Conservation (phyloP, 441 rosid species). For the Sinapis alba region DNA sequence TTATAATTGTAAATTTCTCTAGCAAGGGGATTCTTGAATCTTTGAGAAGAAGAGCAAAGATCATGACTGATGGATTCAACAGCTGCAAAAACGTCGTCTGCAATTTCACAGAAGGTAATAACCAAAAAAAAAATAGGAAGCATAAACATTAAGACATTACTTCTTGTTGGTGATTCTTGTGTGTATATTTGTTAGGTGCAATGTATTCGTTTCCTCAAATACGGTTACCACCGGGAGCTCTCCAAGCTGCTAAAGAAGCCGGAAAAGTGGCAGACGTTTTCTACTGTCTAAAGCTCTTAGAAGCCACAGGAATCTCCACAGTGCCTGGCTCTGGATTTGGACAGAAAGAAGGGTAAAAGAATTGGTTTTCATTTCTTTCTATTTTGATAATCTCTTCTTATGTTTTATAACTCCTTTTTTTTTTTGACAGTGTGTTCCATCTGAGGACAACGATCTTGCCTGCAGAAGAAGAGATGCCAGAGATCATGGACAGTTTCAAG, state of each 20-base stretch:
- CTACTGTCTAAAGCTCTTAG: conserved; percentile 95
- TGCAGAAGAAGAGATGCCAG: conserved; percentile 79
- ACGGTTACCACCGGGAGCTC: conserved; percentile 76
- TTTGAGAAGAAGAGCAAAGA: neutral
- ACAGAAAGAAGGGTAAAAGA: conserved; percentile 90
- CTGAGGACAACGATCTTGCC: conserved; percentile 96
- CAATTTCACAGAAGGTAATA: conserved; percentile 93
- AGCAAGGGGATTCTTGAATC: conserved; percentile 4
- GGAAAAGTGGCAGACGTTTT: conserved; percentile 95
- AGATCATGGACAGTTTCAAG: conserved; percentile 91
- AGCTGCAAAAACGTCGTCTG: conserved; percentile 95
- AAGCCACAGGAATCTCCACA: conserved; percentile 98
- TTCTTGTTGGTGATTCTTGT: conserved; percentile 19
- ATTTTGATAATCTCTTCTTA: conserved; percentile 7
- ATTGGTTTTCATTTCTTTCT: neutral
- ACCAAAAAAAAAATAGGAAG: neutral
- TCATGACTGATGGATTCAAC: conserved; percentile 65
- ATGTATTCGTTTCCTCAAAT: conserved; percentile 99
- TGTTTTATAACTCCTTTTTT: neutral
- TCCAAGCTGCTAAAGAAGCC: conserved; percentile 81
- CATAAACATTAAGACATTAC: neutral
- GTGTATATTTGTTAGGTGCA: conserved; percentile 67
- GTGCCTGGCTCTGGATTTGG: conserved; percentile 99
- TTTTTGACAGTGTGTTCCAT: conserved; percentile 73
- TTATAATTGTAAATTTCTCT: neutral